Evolutionary conservation across 495 filamentous ascomycete genomes (phyloP).

Genomic region (Cairneyella variabilis): DNA sequence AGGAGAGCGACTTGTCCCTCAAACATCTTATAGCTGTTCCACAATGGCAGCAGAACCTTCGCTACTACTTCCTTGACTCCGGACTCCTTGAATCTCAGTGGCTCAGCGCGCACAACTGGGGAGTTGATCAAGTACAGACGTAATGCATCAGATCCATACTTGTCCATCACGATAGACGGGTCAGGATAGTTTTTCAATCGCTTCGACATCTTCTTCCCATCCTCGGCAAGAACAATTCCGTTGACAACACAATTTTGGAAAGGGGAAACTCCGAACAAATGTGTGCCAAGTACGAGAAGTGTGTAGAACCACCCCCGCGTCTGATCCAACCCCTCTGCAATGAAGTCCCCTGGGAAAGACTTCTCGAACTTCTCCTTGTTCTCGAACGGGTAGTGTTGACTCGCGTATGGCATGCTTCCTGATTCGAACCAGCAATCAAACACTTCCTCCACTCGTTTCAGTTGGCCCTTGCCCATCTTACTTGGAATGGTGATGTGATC

Average conservation of each 20-base stretch:
- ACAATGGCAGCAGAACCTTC: constrained; percentile 89
- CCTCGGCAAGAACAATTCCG: constrained; percentile 90
- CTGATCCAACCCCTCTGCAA: constrained; percentile 93
- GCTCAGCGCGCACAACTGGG: constrained; percentile 90
- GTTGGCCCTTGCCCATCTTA: constrained; percentile 78
- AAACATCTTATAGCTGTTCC: constrained; percentile 99
- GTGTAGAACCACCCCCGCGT: constrained; percentile 99
- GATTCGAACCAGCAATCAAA: constrained; percentile 95
- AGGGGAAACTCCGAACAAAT: constrained; percentile 82
- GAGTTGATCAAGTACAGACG: constrained; percentile 97
- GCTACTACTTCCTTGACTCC: constrained; percentile 96
- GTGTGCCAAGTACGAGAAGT: constrained; percentile 81
- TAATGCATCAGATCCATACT: constrained; percentile 91
- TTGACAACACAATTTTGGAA: constrained; percentile 98
- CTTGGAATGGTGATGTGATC: constrained; percentile 96
- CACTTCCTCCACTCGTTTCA: constrained; percentile 82
- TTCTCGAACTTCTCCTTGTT: constrained; percentile 78
- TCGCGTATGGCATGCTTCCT: constrained; percentile 95
- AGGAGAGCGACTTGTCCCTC: constrained; percentile 89
- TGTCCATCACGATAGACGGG: constrained; percentile 75
- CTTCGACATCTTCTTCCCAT: constrained; percentile 99
- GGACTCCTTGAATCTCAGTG: constrained; percentile 84
- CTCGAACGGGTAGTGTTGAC: constrained; percentile 92
- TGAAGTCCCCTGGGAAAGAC: constrained; percentile 92
- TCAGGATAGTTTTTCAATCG: constrained; percentile 97